These are phyloP conservation scores for Xylaria sp. DNA, from an alignment of 2,329 filamentous ascomycete species.

Conservation along the genomic window DNA sequence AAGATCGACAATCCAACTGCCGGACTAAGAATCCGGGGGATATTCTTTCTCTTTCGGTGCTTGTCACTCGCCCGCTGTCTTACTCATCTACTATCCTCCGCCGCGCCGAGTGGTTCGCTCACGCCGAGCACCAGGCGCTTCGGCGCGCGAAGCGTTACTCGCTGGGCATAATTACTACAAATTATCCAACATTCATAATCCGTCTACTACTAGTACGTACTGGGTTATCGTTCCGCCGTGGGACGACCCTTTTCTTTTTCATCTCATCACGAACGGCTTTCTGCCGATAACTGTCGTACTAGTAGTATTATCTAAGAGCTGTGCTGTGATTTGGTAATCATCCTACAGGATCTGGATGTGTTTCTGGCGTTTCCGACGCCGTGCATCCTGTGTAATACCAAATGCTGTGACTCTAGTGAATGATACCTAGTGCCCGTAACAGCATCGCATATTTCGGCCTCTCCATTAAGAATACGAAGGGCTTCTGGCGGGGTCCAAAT, in stretches of 20 bases:
- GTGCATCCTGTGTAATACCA: constrained; percentile 36
- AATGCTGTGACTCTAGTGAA: constrained; percentile 10
- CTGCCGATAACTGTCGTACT: constrained; percentile 6
- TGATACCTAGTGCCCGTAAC: constrained; percentile 3
- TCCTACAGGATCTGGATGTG: constrained; percentile 19
- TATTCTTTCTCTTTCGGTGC: constrained; percentile 35
- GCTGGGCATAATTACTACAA: not conserved
- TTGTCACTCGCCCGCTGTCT: constrained; percentile 30
- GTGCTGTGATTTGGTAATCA: constrained; percentile 35
- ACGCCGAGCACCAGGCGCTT: constrained; percentile 26
- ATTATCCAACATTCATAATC: constrained; percentile 16
- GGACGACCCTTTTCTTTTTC: constrained; percentile 10
- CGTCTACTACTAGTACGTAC: not conserved
- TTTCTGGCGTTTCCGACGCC: constrained; percentile 37
- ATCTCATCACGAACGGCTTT: not conserved
- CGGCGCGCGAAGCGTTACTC: constrained; percentile 7
- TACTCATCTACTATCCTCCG: constrained; percentile 36
- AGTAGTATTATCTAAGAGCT: constrained; percentile 42
- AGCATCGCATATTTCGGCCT: constrained; percentile 16
- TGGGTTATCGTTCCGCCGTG: constrained; percentile 24
- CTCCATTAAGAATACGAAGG: constrained; percentile 34
- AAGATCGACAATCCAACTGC: constrained; percentile 29
- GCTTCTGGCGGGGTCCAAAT: constrained; percentile 38
- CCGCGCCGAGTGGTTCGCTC: constrained; percentile 33
- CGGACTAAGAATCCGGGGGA: constrained; percentile 33